Conservation (phyloP, 441 rosid species). For the Arabidopsis hybrid region DNA sequence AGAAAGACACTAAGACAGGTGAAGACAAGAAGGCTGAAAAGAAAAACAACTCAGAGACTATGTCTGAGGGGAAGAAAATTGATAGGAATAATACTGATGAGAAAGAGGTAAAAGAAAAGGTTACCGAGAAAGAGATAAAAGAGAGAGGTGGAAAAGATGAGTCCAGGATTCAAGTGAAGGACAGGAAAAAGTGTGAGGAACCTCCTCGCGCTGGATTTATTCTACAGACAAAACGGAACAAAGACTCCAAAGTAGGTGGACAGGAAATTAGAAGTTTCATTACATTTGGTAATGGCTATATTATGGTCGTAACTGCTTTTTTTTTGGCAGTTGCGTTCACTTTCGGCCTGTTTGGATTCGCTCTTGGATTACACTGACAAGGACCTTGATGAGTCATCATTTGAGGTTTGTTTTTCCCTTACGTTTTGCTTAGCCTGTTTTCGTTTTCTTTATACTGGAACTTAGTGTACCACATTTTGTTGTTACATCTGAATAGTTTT, state of each 20-base stretch:
- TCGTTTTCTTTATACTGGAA: conserved; percentile 16
- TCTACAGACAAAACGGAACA: conserved; percentile 66
- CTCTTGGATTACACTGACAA: conserved; percentile 92
- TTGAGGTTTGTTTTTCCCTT: conserved; percentile 65
- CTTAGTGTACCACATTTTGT: conserved; percentile 23
- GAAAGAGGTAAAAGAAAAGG: conserved; percentile 55
- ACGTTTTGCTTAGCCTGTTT: conserved; percentile 25
- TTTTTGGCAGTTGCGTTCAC: conserved; percentile 68
- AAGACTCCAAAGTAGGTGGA: conserved; percentile 73
- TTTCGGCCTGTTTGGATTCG: conserved; percentile 89
- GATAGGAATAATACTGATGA: conserved; percentile 50
- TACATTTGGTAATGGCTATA: conserved; percentile 31
- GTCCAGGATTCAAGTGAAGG: conserved; percentile 63
- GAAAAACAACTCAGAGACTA: conserved; percentile 47
- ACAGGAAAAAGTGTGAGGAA: conserved; percentile 78
- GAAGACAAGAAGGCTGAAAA: conserved; percentile 55
- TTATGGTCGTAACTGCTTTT: background rate
- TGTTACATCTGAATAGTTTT: background rate
- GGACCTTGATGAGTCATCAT: conserved; percentile 88
- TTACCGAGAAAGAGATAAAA: conserved; percentile 56
- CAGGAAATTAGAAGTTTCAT: conserved; percentile 17
- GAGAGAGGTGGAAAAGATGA: conserved; percentile 60
- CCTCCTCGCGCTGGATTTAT: conserved; percentile 90
- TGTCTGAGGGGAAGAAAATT: conserved; percentile 54
- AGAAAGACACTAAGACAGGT: conserved; percentile 48